Evolutionary conservation across 306 rosid genomes (phyloP), one percentile per base, ranked within the genome.

Genomic region (Quercus alba): DNA sequence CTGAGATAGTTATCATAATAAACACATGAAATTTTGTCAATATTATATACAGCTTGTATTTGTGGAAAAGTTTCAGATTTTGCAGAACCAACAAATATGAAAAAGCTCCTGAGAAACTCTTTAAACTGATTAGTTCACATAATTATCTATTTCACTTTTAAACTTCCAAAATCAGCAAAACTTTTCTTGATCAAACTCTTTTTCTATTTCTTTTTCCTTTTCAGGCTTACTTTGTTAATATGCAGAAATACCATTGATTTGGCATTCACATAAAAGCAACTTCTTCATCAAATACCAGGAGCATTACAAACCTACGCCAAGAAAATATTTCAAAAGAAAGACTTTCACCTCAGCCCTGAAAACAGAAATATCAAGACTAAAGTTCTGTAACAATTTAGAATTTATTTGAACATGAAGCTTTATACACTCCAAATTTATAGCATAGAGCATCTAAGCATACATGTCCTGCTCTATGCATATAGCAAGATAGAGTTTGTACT

Each of bases 1-100:
- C 5, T 59, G 33, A 59, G 18, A 59, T 23, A 59, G 5, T 59
- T 59, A 21, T 59, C 31, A 59, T 59, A 59, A 23, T 59, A 59
- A 58, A 59, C 66, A 23, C 18, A 59, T 1, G 5, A n/a, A 59
- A 23, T 20, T 59, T 59, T 23, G 33, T 26, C 15, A 59, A 59
- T 57, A 6, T 9, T 10, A 49, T 11, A 49, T 49, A 12, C 54
- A 49, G 1, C 0, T 8, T 23, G 15, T 21, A 59, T 59, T 59
- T 59, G 26, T n/a, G 25, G 66, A 38, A 55, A 77, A 33, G 61
- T 78, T 49, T 30, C 55, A 70, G 49, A 18, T 4, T 69, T 51
- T 26, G 78, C 55, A 72, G 30, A 70, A 78, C 28, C 28, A 61
- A 78, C 23, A 51, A 74, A 70, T 70, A 62, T 51, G 56, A 72